Evolutionary conservation across 108 stramenopile species (phyloP), one percentile per base, ranked within the genome.

Genomic region (Cylindrotheca fusiformis): DNA sequence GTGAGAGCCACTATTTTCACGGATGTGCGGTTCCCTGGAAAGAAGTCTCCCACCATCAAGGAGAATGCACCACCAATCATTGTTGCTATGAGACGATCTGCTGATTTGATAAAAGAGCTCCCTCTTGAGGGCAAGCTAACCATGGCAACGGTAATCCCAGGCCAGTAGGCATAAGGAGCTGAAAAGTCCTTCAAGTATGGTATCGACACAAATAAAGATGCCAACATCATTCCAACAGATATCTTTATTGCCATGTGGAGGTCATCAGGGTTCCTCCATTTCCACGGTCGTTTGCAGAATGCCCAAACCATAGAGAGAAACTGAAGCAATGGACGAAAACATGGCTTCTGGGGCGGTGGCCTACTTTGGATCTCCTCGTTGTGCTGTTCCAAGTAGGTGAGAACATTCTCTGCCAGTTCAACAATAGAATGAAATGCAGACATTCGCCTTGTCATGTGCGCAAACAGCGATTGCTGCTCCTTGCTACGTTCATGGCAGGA

Each of bases 341-440:
- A 41, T 41, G 10, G 36, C 14, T 14, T 14, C 36, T 41, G 6
- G 36, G 6, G 36, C 36, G 10, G 36, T 41, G 10, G 14, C 14
- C 36, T 41, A 41, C 10, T 41, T 41, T 41, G 36, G 10, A 10
- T 41, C 14, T 6, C 10, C 14, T 10, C 36, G 14, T 41, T 14
- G 14, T 41, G 36, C 1, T 52, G 45, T 30, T 31, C 23, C 14
- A 24, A 44, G 22, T 36, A 60, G n/a, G 55, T 52, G 0, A 10
- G 20, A 22, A 58, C 18, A 29, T 18, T 48, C n/a, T 32, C 4
- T 12, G 63, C 56, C 27, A 45, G 4, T 55, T 69, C 74, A 50
- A 50, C n/a, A 10, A 75, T 62, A 25, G 68, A 68, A 41, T 64
- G 51, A 45, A 64, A 29, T 18, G 69, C 55, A 27, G 61, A 57